Evolutionary conservation across 164 flowering plant species (phyloP).

Genomic region (Paratinospora sagittata): DNA sequence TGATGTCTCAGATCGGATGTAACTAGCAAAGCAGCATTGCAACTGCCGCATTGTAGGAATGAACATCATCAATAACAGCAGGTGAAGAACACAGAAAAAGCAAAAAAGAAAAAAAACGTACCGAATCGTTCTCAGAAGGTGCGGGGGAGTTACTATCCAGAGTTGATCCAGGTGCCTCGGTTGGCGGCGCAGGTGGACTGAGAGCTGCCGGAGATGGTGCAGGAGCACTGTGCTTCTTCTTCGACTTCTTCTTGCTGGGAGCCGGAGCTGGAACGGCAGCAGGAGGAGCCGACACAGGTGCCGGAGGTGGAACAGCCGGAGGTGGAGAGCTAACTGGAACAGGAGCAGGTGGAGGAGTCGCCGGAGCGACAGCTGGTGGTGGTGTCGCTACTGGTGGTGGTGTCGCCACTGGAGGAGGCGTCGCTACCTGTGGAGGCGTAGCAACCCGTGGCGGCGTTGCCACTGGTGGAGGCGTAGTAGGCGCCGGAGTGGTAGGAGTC

Average conservation of each 20-base stretch:
- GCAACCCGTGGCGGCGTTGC: conserved; percentile 21
- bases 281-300: conserved; percentile 24
- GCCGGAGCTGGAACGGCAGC: conserved; percentile 35
- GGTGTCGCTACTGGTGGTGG: conserved; percentile 28
- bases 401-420: conserved; percentile 23
- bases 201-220: conserved; percentile 16
- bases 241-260: conserved; percentile 27
- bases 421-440: conserved; percentile 7
- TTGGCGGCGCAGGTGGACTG: conserved; percentile 38
- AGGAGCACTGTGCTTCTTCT: conserved; percentile 25
- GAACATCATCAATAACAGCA: too few species aligned
- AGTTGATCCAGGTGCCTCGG: conserved; percentile 31
- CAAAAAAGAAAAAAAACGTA: conserved; percentile 12
- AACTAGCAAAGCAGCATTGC: too few species aligned
- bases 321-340: conserved; percentile 29
- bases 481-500: conserved; percentile 17
- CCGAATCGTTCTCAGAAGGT: conserved; percentile 27
- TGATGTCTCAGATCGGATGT: not conserved
- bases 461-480: conserved; percentile 21
- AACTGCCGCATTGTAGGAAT: too few species aligned
- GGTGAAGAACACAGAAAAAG: not conserved
- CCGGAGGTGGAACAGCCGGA: conserved; percentile 14
- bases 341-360: conserved; percentile 23
- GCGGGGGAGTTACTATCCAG: conserved; percentile 20
- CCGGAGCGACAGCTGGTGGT: conserved; percentile 17